These are phyloP conservation scores for Candida insectalens DNA, from an alignment of 805 yeast species.

Conservation along the genomic window DNA sequence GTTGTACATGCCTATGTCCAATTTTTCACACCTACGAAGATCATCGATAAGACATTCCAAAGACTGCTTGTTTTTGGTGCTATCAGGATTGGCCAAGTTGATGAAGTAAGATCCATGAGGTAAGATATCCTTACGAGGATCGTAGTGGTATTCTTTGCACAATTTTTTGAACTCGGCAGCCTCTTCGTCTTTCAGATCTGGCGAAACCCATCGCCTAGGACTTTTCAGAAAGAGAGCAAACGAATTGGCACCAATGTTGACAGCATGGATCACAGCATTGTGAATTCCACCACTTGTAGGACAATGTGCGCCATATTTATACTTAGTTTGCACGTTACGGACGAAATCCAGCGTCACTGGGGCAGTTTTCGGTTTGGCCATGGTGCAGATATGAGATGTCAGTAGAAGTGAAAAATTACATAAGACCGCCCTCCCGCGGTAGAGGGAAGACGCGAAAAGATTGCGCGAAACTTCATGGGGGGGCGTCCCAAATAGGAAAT, in stretches of 20 bases:
- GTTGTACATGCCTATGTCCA: slow-evolving; percentile 80
- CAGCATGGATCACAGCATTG: slow-evolving; percentile 30
- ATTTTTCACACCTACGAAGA: slow-evolving; percentile 72
- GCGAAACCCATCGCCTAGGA: slow-evolving; percentile 87
- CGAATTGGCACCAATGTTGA: slow-evolving; percentile 56
- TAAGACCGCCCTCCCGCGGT: no score
- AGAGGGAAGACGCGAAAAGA: no score
- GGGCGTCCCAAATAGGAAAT: no score
- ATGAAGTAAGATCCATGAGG: slow-evolving; percentile 96
- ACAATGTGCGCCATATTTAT: slow-evolving; percentile 85
- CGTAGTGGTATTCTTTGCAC: slow-evolving; percentile 55
- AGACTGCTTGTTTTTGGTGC: slow-evolving; percentile 67
- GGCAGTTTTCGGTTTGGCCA: slow-evolving; percentile 6
- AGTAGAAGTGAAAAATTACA: no score
- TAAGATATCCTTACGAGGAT: slow-evolving; percentile 68
- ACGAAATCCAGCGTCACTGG: slow-evolving; percentile 24
- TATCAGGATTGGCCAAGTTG: slow-evolving; percentile 85
- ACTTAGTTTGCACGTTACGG: slow-evolving; percentile 31
- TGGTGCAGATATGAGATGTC: no score
- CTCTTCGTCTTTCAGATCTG: slow-evolving; percentile 61
- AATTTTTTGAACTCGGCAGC: slow-evolving; percentile 51
- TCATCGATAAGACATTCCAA: slow-evolving; percentile 78
- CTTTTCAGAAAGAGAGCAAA: slow-evolving; percentile 88
- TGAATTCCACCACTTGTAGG: slow-evolving; percentile 64
- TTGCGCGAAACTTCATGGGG: no score